Evolutionary conservation across 257 asterid species (phyloP), one percentile per base, ranked within the genome.

Genomic region (Penstemon davidsonii): DNA sequence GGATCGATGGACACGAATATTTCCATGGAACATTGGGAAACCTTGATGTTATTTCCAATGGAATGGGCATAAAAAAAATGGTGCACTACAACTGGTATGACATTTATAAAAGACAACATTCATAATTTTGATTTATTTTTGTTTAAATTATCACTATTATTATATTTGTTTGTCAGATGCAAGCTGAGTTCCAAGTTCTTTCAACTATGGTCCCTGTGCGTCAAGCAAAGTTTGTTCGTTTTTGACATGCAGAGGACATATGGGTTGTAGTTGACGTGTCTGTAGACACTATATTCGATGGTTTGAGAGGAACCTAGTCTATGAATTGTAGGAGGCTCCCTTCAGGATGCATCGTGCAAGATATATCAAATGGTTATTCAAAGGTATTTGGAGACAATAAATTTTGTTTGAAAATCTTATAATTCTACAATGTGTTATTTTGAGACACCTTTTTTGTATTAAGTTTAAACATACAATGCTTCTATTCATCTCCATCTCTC

Each of bases 231-330:
- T 90, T 87, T 82, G 71, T 92, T 53, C 92, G 98, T 39, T 90
- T 85, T 79, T 87, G 95, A 75, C 91, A 83, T 6, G 78, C 84
- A 19, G 92, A 83, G 42, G 92, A 86, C 60, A 72, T 63, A 50
- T 92, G 98, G 98, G 93, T 82, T 18, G 91, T 92, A 42, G 98
- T 92, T 69, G 97, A 92, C 56, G 83, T 89, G 62, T 89, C 98
- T 15, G 81, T 86, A 25, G 95, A 89, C 40, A 1, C 75, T 60
- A 60, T 79, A 8, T 77, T 77, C 66, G 89, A 80, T 54, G 83
- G 79, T 54, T 13, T 76, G 7, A 18, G 58, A 12, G 83, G 79
- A 52, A 79, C 73, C 7, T 19, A 71, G 10, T 40, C 67, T 60
- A 62, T 64, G 6, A 79, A 57, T 58, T 90, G 88, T 82, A 79